Percentiles rank a stretch among this genome's conserved stretches.
phyloP scores from a whole-genome alignment of 2,329 filamentous ascomycete genomes.

The Boeremia exigua region DNA sequence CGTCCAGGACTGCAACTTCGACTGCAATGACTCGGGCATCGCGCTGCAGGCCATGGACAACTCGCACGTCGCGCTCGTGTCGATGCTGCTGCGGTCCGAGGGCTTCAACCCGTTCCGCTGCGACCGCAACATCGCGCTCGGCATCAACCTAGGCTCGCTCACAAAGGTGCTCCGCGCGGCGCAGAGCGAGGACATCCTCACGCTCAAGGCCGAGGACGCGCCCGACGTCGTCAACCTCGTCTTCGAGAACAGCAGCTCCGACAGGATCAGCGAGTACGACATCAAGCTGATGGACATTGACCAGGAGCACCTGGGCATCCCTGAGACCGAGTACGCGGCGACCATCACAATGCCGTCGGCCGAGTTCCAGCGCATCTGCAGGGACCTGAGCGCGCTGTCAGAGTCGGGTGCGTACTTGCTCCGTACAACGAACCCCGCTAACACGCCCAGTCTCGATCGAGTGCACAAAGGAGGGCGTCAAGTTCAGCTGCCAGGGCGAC shows the following conservation, averaged over 20 bases:
- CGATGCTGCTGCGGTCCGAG: conserved; percentile 97
- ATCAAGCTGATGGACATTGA: conserved; percentile 99
- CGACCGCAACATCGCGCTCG: conserved; percentile 97
- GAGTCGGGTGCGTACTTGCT: conserved; percentile 77
- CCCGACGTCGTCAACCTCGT: conserved; percentile 94
- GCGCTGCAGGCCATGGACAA: conserved; percentile 99
- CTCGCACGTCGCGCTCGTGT: conserved; percentile 97
- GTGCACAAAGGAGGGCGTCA: conserved; percentile 94
- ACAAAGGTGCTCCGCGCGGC: conserved; percentile 97
- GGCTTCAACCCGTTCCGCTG: conserved; percentile 94
- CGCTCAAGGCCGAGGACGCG: conserved; percentile 95
- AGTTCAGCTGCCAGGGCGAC: conserved; percentile 91
- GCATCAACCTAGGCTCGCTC: conserved; percentile 94
- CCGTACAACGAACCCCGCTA: background rate
- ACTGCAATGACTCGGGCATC: conserved; percentile 99
- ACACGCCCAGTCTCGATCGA: conserved; percentile 79
- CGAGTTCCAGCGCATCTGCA: conserved; percentile 95
- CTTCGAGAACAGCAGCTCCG: conserved; percentile 88
- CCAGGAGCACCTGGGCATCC: conserved; percentile 98
- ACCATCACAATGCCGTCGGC: conserved; percentile 85
- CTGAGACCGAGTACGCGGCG: conserved; percentile 96
- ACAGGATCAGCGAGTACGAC: conserved; percentile 97
- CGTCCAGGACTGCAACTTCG: conserved; percentile 99
- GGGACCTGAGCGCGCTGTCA: conserved; percentile 88
- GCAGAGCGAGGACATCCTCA: conserved; percentile 92